Evolutionary conservation across 164 flowering plant genomes (phyloP), one percentile per base, ranked within the genome.

Genomic region (Vitis amurensis): DNA sequence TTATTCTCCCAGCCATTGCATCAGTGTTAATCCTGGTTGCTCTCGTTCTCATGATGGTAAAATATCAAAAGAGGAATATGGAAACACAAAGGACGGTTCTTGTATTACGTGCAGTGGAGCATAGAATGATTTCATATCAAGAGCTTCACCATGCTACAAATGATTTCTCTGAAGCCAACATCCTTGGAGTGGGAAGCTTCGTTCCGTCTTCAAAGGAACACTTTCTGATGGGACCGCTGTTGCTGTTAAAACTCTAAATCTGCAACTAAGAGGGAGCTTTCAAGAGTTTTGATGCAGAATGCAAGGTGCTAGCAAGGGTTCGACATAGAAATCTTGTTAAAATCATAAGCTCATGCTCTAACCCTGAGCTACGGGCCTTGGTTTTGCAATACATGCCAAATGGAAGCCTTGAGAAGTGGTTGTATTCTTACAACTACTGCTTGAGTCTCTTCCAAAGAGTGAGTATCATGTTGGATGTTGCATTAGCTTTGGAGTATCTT

Each of bases 401-500:
- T 27, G 64, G 59, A 17, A 57, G 59, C 59, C 23, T 57, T 8
- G 59, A 57, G 59, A 16, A 3, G 27, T 57, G 59, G 27, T 17
- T 57, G 16, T 16, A 57, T 17, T 16, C 59, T 15, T 6, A 1
- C 19, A 15, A 61, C 15, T 4, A 61, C 15, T 0, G 16, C 7
- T 49, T 1, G 2, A 31, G 6, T 17, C 19, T 17, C 19, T 17
- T 17, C 19, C 19, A 17, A 17, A 17, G 19, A 17, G 19, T 17
- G 0, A 17, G 19, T 0, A 17, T 17, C 19, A 17, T 17, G 19
- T 17, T 17, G 9, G 64, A 61, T 44, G 64, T 61, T 7, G 50
- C 64, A 12, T 30, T 30, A 8, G 63, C 74, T 0, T 9, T 74
- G 57, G 67, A 74, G 14, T 74, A 70, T 48, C 77, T 74, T 29